These are phyloP conservation scores for Rutstroemia sp. DNA, from an alignment of 2,329 filamentous ascomycete species.

Conservation along the genomic window DNA sequence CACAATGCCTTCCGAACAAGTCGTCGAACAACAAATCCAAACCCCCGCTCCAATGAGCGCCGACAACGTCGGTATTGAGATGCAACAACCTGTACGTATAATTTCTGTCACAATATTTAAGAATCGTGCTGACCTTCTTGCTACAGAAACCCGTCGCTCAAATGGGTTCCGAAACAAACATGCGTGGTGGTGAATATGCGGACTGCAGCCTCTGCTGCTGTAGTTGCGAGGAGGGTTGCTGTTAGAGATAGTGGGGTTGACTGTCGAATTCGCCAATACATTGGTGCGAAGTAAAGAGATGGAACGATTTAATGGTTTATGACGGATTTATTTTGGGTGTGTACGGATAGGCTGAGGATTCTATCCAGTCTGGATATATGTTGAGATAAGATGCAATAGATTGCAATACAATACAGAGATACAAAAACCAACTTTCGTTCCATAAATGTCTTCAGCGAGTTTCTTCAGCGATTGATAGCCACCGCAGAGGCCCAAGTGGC, in stretches of 20 bases:
- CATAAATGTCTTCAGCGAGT: no score
- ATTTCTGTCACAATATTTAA: not conserved
- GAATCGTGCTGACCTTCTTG: not conserved
- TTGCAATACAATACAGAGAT: no score
- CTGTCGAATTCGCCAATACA: not conserved
- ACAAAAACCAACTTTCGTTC: no score
- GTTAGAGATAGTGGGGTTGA: not conserved
- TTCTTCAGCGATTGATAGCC: no score
- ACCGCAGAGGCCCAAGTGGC: no score
- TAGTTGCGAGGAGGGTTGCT: constrained; percentile 13
- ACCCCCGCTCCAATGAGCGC: constrained; percentile 24
- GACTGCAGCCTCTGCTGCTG: constrained; percentile 14
- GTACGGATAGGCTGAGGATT: constrained; percentile 26
- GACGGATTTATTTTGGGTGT: not conserved
- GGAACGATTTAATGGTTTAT: not conserved
- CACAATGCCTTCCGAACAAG: constrained; percentile 24
- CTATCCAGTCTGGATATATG: no score
- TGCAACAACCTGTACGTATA: constrained; percentile 23
- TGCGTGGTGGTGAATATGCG: constrained; percentile 14
- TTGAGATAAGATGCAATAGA: no score
- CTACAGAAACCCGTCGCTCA: constrained; percentile 13
- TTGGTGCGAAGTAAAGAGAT: not conserved
- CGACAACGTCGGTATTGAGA: constrained; percentile 16
- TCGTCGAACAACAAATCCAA: constrained; percentile 24
- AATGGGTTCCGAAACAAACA: constrained; percentile 10